Conservation (phyloP, 2,329 filamentous ascomycete species). For the Ceratocystis alfenasii region DNA sequence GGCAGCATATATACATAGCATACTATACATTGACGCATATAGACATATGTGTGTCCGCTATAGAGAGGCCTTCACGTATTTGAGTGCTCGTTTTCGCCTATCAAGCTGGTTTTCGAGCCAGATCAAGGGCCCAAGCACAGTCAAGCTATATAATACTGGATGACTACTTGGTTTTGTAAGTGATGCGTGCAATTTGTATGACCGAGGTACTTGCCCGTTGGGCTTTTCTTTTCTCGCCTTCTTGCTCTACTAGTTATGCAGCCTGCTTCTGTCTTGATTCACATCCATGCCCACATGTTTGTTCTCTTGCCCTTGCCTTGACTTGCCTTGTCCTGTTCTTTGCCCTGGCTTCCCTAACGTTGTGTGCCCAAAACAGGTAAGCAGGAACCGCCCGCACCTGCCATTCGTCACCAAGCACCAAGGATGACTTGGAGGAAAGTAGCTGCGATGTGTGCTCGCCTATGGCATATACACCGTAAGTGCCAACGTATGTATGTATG, state of each 20-base stretch:
- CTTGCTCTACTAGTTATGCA: background rate
- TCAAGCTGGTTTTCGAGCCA: background rate
- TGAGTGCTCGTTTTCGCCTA: background rate
- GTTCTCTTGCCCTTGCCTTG: background rate
- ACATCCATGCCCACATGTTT: background rate
- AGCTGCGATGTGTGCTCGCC: no score
- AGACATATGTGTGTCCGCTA: background rate
- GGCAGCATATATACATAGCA: background rate
- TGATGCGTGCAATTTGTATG: background rate
- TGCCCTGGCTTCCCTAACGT: background rate
- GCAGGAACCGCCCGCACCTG: slow-evolving; percentile 16
- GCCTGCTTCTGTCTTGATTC: background rate
- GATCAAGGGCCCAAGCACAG: background rate
- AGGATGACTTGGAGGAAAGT: no score
- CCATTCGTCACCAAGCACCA: background rate
- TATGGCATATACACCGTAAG: no score
- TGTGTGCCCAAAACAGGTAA: slow-evolving; percentile 7
- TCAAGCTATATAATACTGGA: background rate
- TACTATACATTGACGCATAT: background rate
- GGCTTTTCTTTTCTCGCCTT: background rate
- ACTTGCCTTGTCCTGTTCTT: background rate
- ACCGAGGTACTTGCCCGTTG: background rate
- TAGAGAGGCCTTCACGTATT: background rate
- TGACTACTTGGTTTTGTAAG: background rate
- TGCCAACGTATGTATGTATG: no score